A percentile compares a stretch with the other conserved stretches of the same genome.
phyloP scores from a whole-genome alignment of 2,329 filamentous ascomycete genomes.

The Septoria linicola region DNA sequence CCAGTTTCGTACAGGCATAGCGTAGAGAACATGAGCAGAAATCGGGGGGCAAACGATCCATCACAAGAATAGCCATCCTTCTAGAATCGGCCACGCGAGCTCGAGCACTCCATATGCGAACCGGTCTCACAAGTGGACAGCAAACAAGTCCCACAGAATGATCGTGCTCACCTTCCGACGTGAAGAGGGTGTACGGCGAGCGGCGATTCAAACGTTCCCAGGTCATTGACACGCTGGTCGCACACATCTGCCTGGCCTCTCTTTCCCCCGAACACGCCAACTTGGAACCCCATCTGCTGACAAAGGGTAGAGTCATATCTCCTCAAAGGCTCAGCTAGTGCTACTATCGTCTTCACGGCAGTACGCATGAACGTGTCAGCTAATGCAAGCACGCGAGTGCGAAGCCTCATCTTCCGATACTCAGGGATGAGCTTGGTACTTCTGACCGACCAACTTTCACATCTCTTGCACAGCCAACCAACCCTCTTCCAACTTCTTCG shows the following conservation, averaged over 20 bases:
- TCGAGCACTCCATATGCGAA: background rate
- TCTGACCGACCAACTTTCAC: background rate
- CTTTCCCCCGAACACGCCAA: slow-evolving; percentile 11
- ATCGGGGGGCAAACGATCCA: background rate
- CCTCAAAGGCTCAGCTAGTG: background rate
- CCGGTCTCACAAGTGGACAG: slow-evolving; percentile 6
- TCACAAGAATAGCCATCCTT: background rate
- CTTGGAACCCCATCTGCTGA: slow-evolving; percentile 4
- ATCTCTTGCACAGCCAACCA: slow-evolving; percentile 13
- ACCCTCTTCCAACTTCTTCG: slow-evolving; percentile 1
- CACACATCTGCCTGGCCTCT: slow-evolving; percentile 12
- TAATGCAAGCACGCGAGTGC: background rate
- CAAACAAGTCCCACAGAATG: slow-evolving; percentile 9
- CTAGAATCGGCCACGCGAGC: background rate
- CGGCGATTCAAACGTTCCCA: slow-evolving; percentile 2
- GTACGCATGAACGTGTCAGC: background rate
- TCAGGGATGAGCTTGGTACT: slow-evolving; percentile 9
- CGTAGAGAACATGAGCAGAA: background rate
- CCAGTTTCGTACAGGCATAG: too few species aligned
- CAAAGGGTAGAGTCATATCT: background rate
- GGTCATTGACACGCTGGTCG: slow-evolving; percentile 15
- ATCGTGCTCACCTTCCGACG: background rate
- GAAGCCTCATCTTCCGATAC: background rate
- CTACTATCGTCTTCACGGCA: background rate
- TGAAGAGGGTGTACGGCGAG: slow-evolving; percentile 11